These are phyloP conservation scores for Bauhinia variegata DNA, from an alignment of 306 rosid species.

Conservation along the genomic window DNA sequence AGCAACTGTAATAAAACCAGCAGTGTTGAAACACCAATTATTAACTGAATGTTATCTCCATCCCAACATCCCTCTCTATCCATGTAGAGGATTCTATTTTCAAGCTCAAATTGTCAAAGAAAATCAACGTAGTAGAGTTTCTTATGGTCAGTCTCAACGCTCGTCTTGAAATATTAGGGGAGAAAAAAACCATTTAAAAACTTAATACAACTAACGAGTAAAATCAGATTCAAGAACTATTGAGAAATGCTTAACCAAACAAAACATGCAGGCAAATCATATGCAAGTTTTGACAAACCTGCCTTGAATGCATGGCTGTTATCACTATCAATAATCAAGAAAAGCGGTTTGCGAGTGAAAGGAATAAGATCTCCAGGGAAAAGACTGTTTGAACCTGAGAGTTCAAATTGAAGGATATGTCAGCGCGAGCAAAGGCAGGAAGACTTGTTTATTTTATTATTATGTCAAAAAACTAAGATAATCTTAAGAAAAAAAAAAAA, in stretches of 20 bases:
- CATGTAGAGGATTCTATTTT: conserved; percentile 15
- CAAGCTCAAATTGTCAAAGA: conserved; percentile 25
- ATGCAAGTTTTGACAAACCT: conserved; percentile 98
- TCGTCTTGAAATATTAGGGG: conserved; percentile 18
- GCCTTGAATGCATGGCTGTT: conserved; percentile 99
- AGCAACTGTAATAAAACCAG: conserved; percentile 1
- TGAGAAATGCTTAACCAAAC: conserved; percentile 33
- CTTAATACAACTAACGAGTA: conserved; percentile 8
- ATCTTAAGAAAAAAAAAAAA: conserved; percentile 13
- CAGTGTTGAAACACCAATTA: conserved; percentile 5
- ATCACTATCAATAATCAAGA: conserved; percentile 93
- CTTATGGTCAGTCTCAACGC: conserved; percentile 27
- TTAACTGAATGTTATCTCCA: conserved; percentile 14
- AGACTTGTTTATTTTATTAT: conserved; percentile 12
- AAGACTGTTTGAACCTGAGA: conserved; percentile 79
- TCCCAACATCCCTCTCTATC: conserved; percentile 9
- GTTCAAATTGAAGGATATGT: conserved; percentile 33
- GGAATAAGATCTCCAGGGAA: conserved; percentile 96
- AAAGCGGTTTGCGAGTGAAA: conserved; percentile 92
- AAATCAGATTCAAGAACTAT: conserved; percentile 36
- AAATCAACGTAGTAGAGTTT: conserved; percentile 17
- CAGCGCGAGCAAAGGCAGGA: conserved; percentile 33
- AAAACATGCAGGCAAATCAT: conserved; percentile 42
- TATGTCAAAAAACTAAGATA: conserved; percentile 12
- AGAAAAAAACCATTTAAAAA: conserved; percentile 27